Base-by-base conservation (phyloP, 495 filamentous ascomycete genomes). In the Penicillium turbatum region DNA sequence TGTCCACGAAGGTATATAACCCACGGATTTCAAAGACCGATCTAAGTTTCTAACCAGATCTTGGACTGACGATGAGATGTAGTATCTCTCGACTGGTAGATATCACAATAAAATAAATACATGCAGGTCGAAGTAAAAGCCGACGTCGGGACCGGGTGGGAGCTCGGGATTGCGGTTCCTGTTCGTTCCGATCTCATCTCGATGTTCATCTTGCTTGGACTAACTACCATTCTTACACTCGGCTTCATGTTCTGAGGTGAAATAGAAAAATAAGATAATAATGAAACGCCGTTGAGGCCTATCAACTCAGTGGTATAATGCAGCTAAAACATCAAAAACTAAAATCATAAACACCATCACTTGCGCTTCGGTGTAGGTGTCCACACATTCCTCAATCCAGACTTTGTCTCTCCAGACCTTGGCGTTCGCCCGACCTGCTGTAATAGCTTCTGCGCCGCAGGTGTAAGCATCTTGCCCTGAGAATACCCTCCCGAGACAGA, bases 381-480 rank as follows among this genome's bases (percentile, higher is more conserved):
- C 82, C 80, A 84, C 48, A 76, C 69, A 65, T 77, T 77, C 55
- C 71, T 74, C 51, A 81, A 62, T 31, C 67, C 63, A 35, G 72
- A 74, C 46, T 75, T 76, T 40, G 53, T 35, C 15, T 55, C 60
- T n/a, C 55, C 36, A 19, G 58, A 53, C 39, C 67, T 66, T 39
- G 72, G 72, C 6, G 68, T 74, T 30, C 82, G 84, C 37, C 61
- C 64, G 38, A 92, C 80, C 59, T 77, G 83, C 38, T 81, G 78
- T 73, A 89, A 83, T 47, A 98, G 67, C 63, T 84, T 82, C 72
- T 88, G 83, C 31, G 83, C 93, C 7, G 93, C 93, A 13, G 93
- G 93, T 13, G 79, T 80, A 49, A 81, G 61, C 54, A 67, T 54
- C 55, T 71, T 75, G 36, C 39, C 61, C 36, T 44, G 52, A 15